Conservation (phyloP, 2,329 filamentous ascomycete species). For the Tetracladium maxilliforme region DNA sequence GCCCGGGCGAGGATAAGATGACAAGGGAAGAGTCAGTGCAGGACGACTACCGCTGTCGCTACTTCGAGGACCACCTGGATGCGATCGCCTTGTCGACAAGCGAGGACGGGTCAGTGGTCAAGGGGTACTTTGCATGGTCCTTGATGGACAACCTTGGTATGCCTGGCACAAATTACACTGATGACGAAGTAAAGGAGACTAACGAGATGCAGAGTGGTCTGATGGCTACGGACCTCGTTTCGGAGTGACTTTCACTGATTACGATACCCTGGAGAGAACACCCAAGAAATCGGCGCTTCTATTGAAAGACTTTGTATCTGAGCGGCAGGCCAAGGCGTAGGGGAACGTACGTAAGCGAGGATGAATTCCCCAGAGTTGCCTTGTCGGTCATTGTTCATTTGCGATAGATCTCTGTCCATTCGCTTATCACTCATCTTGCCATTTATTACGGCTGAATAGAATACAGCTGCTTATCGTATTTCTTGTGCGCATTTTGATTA, state of each 20-base stretch:
- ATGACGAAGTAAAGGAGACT: conserved; percentile 2
- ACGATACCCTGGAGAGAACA: conserved; percentile 11
- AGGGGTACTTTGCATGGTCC: conserved; percentile 17
- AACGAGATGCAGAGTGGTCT: conserved; percentile 10
- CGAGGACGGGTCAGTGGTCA: conserved; percentile 10
- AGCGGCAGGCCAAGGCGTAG: conserved; percentile 6
- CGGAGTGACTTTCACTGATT: conserved; percentile 13
- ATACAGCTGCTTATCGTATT: too few relatives aligned
- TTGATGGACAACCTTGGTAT: conserved; percentile 17
- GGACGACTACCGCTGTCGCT: conserved; percentile 19
- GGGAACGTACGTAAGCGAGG: conserved; percentile 1
- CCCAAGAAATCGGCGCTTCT: conserved; percentile 12
- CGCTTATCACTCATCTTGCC: too few relatives aligned
- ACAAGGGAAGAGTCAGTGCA: conserved; percentile 17
- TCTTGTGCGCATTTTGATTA: too few relatives aligned
- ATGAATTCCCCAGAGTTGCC: too few relatives aligned
- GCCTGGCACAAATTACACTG: conserved; percentile 3
- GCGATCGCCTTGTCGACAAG: conserved; percentile 15
- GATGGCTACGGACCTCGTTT: conserved; percentile 13
- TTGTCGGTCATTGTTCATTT: too few relatives aligned
- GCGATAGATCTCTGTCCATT: too few relatives aligned
- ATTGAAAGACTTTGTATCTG: too few relatives aligned
- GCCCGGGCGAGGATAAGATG: conserved; percentile 17
- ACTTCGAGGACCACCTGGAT: conserved; percentile 22
- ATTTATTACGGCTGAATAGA: too few relatives aligned